Percentiles rank a stretch among this genome's conserved stretches.
phyloP scores from a whole-genome alignment of 1,284 basidiomycete genomes.

The Puccinia hordei region DNA sequence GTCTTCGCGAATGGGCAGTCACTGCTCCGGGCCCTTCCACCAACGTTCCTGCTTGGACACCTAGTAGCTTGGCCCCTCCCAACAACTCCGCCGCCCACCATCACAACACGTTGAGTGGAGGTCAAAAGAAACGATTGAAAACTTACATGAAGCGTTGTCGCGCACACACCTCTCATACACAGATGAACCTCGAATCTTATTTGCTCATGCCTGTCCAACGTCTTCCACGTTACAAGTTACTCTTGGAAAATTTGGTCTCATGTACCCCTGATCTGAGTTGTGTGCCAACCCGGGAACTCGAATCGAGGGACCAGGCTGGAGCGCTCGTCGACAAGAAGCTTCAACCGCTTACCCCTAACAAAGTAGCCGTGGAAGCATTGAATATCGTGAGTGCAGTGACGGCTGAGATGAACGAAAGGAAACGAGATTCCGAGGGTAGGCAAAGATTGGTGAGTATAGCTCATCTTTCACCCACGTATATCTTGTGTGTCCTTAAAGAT shows the following conservation, averaged over 20 bases:
- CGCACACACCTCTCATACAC: slow-evolving; percentile 77
- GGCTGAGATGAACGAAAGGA: slow-evolving; percentile 93
- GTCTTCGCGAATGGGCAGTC: slow-evolving; percentile 75
- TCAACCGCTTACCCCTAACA: slow-evolving; percentile 56
- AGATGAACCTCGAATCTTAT: slow-evolving; percentile 93
- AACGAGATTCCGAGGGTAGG: slow-evolving; percentile 86
- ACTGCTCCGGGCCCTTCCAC: slow-evolving; percentile 58
- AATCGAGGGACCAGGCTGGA: background rate
- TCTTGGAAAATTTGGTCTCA: slow-evolving; percentile 60
- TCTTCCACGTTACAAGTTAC: slow-evolving; percentile 88
- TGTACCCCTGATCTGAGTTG: slow-evolving; percentile 52
- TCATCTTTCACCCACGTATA: background rate
- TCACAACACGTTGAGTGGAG: slow-evolving; percentile 26
- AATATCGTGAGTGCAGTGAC: slow-evolving; percentile 82
- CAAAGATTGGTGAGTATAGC: slow-evolving; percentile 69
- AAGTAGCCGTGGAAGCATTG: slow-evolving; percentile 75
- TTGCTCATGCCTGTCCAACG: slow-evolving; percentile 91
- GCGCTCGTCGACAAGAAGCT: background rate
- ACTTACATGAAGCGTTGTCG: slow-evolving; percentile 59
- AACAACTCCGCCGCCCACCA: slow-evolving; percentile 38
- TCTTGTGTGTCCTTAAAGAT: background rate
- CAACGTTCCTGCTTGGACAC: slow-evolving; percentile 57
- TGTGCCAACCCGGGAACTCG: background rate
- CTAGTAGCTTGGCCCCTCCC: slow-evolving; percentile 51
- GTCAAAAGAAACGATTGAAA: slow-evolving; percentile 52